Evolutionary conservation across 2,329 filamentous ascomycete genomes (phyloP).

Genomic region (Colletotrichum cuscutae): DNA sequence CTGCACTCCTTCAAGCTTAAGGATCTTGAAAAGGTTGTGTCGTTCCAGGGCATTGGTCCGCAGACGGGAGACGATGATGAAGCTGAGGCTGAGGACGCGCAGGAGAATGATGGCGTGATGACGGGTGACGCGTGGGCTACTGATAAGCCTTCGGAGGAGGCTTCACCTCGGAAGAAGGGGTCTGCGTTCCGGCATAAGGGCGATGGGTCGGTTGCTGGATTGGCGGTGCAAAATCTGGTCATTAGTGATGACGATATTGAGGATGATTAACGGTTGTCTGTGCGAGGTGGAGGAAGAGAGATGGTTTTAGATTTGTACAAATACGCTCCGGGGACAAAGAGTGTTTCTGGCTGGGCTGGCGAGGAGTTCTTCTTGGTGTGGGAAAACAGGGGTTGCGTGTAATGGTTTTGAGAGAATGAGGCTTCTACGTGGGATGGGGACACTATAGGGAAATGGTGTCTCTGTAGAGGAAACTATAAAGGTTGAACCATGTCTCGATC

Average conservation of each 20-base stretch:
- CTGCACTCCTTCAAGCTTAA: slow-evolving; percentile 53
- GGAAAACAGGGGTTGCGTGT: neutral
- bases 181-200: slow-evolving; percentile 48
- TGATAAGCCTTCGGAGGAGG: slow-evolving; percentile 67
- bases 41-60: slow-evolving; percentile 69
- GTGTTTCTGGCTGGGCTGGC: neutral
- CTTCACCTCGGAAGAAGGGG: slow-evolving; percentile 59
- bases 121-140: slow-evolving; percentile 68
- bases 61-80: slow-evolving; percentile 57
- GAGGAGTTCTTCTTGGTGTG: neutral
- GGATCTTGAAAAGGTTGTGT: slow-evolving; percentile 75
- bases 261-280: slow-evolving; percentile 51
- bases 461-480: neutral
- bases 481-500: neutral
- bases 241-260: slow-evolving; percentile 89
- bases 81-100: slow-evolving; percentile 54
- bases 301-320: neutral
- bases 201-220: slow-evolving; percentile 48
- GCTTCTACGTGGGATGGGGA: accelerated
- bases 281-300: neutral
- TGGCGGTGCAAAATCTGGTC: slow-evolving; percentile 73
- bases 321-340: too few relatives aligned
- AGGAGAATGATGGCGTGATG: slow-evolving; percentile 43
- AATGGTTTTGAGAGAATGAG: accelerated
- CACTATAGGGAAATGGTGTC: neutral